phyloP scores from a whole-genome alignment of 257 asterid genomes.

The Solanum raphanifolium region DNA sequence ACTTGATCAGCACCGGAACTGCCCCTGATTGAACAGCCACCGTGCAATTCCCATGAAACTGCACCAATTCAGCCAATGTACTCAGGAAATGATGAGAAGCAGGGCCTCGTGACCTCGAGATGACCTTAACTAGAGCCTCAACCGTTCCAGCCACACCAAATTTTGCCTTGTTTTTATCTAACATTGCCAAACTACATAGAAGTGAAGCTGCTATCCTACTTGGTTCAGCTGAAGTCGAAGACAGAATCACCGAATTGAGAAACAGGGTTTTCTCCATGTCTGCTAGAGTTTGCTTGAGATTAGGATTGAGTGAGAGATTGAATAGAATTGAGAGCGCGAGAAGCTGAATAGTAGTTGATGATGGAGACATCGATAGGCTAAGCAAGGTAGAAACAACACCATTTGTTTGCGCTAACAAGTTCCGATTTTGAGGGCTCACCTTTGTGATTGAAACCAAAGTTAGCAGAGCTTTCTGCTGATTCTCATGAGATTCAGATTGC shows the following conservation, averaged over 20 bases:
- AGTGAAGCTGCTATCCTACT: constrained; percentile 55
- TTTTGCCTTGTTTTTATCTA: constrained; percentile 70
- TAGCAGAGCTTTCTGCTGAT: constrained; percentile 39
- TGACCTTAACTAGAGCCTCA: constrained; percentile 40
- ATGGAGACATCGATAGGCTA: constrained; percentile 25
- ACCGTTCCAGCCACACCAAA: constrained; percentile 65
- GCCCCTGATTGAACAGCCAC: constrained; percentile 58
- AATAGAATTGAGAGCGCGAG: constrained; percentile 61
- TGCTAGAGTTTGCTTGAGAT: constrained; percentile 45
- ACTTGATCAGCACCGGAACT: constrained; percentile 34
- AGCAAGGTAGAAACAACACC: constrained; percentile 44
- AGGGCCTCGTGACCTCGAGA: constrained; percentile 25
- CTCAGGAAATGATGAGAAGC: constrained; percentile 64
- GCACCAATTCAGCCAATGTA: constrained; percentile 66
- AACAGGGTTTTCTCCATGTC: constrained; percentile 35
- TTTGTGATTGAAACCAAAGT: constrained; percentile 50
- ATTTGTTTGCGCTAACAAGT: constrained; percentile 40
- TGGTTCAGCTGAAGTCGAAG: constrained; percentile 18
- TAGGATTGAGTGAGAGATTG: constrained; percentile 65
- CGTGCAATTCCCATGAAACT: constrained; percentile 81
- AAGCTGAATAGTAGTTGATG: constrained; percentile 10
- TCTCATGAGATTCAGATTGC: constrained; percentile 17
- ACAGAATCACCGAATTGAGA: constrained; percentile 31
- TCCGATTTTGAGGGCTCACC: constrained; percentile 64
- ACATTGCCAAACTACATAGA: constrained; percentile 76